These are phyloP conservation scores for Fusarium zealandicum DNA, from an alignment of 2,329 filamentous ascomycete species.

Conservation along the genomic window DNA sequence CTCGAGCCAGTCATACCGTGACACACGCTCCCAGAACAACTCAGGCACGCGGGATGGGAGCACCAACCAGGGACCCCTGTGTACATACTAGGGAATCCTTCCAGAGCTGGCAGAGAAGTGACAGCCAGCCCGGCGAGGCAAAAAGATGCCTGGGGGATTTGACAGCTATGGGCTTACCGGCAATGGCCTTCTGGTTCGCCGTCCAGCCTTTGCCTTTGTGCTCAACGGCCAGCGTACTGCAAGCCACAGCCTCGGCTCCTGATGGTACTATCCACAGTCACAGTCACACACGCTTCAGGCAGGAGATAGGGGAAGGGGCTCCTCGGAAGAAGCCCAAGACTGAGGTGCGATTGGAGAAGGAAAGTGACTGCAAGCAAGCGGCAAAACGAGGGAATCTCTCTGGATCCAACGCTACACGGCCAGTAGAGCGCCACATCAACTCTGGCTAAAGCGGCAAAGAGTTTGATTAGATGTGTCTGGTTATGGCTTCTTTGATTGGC, in stretches of 20 bases:
- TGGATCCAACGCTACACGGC: conserved; percentile 9
- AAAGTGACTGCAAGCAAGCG: too few species aligned
- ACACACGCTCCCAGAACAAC: neutral
- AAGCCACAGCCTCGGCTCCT: conserved; percentile 1
- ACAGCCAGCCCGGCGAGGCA: conserved; percentile 6
- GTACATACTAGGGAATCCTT: neutral
- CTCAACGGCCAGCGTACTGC: neutral
- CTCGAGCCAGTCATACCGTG: conserved; percentile 1
- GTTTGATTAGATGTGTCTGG: conserved; percentile 1
- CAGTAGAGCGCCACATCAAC: conserved; percentile 13
- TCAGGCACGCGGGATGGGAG: neutral
- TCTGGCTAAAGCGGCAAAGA: conserved; percentile 11
- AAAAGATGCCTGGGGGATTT: neutral
- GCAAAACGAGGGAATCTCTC: too few species aligned
- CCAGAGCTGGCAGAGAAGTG: conserved; percentile 3
- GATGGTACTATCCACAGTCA: neutral
- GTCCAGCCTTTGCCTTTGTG: neutral
- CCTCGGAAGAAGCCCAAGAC: too few species aligned
- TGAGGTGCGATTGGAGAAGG: too few species aligned
- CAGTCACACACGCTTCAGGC: neutral
- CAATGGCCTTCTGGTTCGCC: conserved; percentile 1
- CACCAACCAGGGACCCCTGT: neutral
- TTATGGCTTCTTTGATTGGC: neutral
- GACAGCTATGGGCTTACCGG: conserved; percentile 1
- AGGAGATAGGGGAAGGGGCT: conserved; percentile 5